Percentiles rank a stretch among this genome's conserved stretches.
These are phyloP conservation scores for Globisporangium splendens DNA, from an alignment of 352 stramenopile genomes.

Conservation along the genomic window DNA sequence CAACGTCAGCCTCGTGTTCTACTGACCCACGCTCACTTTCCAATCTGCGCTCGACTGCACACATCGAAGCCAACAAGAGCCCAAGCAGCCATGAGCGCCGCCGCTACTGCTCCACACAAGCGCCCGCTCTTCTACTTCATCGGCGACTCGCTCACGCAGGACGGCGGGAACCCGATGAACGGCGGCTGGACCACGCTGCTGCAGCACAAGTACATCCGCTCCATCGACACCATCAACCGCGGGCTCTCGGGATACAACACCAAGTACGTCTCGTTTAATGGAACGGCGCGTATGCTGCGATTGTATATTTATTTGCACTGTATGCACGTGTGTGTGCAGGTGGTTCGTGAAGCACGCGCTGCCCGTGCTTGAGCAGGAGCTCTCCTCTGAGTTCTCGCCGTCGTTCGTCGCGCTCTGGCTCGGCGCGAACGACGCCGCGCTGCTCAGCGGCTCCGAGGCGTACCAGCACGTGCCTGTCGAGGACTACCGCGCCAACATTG, in stretches of 20 bases:
- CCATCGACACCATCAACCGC: slow-evolving; percentile 52
- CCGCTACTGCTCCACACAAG: slow-evolving; percentile 5
- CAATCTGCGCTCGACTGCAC: too few species aligned
- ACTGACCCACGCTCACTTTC: too few species aligned
- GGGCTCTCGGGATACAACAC: slow-evolving; percentile 58
- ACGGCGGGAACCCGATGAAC: slow-evolving; percentile 27
- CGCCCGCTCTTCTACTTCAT: slow-evolving; percentile 40
- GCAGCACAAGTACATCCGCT: slow-evolving; percentile 45
- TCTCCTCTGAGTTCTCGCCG: slow-evolving; percentile 22
- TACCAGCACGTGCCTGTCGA: slow-evolving; percentile 41
- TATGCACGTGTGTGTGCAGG: too few species aligned
- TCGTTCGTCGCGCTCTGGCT: slow-evolving; percentile 51
- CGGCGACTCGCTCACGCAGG: slow-evolving; percentile 71
- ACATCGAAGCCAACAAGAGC: background rate
- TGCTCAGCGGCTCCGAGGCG: slow-evolving; percentile 22
- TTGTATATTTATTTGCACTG: too few species aligned
- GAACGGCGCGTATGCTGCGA: too few species aligned
- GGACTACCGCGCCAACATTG: slow-evolving; percentile 39
- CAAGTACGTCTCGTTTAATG: slow-evolving; percentile 10
- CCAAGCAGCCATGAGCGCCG: slow-evolving; percentile 5
- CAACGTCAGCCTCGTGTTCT: too few species aligned
- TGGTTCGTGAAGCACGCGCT: slow-evolving; percentile 38
- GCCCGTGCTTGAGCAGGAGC: slow-evolving; percentile 34
- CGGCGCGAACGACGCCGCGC: slow-evolving; percentile 57
- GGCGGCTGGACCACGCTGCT: slow-evolving; percentile 48